phyloP scores from a whole-genome alignment of 208 protist genomes.

The Trypanosoma scelopori region DNA sequence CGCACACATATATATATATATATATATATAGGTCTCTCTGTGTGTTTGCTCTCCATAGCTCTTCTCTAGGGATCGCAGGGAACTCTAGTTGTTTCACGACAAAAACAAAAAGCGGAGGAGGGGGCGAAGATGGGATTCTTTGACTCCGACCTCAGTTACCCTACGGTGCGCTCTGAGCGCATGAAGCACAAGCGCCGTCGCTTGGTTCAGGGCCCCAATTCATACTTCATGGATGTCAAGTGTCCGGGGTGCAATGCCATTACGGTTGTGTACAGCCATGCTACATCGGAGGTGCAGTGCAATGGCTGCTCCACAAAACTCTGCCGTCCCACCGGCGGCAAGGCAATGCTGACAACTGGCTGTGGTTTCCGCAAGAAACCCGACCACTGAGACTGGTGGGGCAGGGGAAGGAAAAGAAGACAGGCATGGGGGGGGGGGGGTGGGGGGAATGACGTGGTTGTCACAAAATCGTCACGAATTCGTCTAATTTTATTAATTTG shows the following conservation, averaged over 20 bases:
- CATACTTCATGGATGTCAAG: constrained; percentile 99
- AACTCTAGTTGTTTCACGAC: too few relatives aligned
- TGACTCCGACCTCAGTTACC: constrained; percentile 97
- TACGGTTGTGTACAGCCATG: constrained; percentile 98
- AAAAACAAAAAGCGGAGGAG: too few relatives aligned
- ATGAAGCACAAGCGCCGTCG: constrained; percentile 99
- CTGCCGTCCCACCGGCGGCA: constrained; percentile 98
- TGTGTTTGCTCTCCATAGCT: constrained; percentile 8
- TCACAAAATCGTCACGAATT: background rate
- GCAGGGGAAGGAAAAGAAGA: constrained; percentile 5
- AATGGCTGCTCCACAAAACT: constrained; percentile 95
- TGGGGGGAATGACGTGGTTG: background rate
- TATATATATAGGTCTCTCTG: constrained; percentile 11
- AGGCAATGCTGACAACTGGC: constrained; percentile 95
- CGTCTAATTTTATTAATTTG: too few relatives aligned
- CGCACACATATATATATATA: background rate
- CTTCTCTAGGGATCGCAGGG: too few relatives aligned
- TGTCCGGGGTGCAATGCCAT: constrained; percentile 96
- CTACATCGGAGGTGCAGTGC: constrained; percentile 97
- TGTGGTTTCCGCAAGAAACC: constrained; percentile 96
- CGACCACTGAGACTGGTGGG: constrained; percentile 77
- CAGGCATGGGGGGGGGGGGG: background rate
- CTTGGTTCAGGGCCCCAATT: constrained; percentile 98
- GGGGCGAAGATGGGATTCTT: constrained; percentile 81
- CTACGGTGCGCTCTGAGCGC: constrained; percentile 92